A percentile compares a stretch with the other conserved stretches of the same genome.
These are phyloP conservation scores for Anethum foeniculum DNA, from an alignment of 140 eudicot species.

Conservation along the genomic window DNA sequence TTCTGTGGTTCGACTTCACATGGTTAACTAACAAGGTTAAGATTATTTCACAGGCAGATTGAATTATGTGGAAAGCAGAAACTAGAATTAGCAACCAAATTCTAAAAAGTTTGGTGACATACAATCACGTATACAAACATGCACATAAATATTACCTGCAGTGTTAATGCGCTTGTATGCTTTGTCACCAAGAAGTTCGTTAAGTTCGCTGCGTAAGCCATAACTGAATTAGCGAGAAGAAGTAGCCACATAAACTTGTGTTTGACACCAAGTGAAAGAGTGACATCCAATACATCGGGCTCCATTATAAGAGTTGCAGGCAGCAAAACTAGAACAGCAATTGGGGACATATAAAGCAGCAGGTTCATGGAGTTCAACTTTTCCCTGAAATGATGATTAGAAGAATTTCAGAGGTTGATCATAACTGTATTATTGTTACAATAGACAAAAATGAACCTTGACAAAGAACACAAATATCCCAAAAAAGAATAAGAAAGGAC, in stretches of 20 bases:
- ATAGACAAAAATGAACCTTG: neutral
- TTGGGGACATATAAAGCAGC: constrained; percentile 96
- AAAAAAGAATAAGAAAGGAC: neutral
- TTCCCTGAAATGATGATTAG: constrained; percentile 52
- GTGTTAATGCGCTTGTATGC: constrained; percentile 95
- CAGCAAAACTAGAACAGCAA: constrained; percentile 68
- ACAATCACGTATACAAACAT: neutral
- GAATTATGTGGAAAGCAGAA: neutral
- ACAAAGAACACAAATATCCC: neutral
- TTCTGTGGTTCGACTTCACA: neutral
- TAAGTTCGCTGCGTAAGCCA: constrained; percentile 94
- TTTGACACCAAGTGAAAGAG: constrained; percentile 44
- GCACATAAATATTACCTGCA: constrained; percentile 54
- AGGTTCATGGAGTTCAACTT: constrained; percentile 96
- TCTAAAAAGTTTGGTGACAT: neutral
- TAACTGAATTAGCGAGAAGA: constrained; percentile 61
- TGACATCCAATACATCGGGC: constrained; percentile 72
- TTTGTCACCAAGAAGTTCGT: constrained; percentile 95
- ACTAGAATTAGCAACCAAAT: neutral
- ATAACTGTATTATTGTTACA: neutral
- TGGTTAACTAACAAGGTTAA: neutral
- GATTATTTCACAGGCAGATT: neutral
- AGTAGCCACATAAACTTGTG: constrained; percentile 75
- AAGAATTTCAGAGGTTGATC: neutral
- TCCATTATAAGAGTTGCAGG: constrained; percentile 89